A percentile compares a stretch with the other conserved stretches of the same genome.
Conservation (phyloP, 2,329 filamentous ascomycete genomes). For the Pseudocercospora cruenta region DNA sequence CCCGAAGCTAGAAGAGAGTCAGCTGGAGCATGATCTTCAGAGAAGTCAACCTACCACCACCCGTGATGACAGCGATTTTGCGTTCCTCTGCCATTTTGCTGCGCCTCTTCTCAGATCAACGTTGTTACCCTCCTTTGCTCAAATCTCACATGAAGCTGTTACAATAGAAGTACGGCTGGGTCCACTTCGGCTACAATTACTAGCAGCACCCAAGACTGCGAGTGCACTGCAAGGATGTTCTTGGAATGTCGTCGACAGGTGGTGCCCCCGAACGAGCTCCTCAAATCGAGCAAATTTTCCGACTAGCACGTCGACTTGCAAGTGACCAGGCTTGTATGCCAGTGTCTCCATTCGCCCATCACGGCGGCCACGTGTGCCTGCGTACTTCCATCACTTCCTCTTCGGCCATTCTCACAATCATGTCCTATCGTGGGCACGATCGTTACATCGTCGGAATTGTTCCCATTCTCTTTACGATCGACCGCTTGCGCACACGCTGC, state of each 20-base stretch:
- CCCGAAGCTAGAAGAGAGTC: conserved; percentile 29
- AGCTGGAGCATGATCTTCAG: background rate
- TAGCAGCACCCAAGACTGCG: background rate
- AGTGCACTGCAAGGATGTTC: background rate
- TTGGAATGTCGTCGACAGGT: background rate
- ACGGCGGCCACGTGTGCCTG: background rate
- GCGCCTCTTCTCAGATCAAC: background rate
- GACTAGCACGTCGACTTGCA: too few relatives aligned
- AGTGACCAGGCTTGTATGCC: background rate
- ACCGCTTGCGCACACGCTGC: background rate
- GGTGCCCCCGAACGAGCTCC: background rate
- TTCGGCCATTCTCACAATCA: background rate
- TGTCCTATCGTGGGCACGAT: background rate
- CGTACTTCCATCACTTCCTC: too few relatives aligned
- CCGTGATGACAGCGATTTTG: conserved; percentile 34
- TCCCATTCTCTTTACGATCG: background rate
- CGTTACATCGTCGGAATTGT: background rate
- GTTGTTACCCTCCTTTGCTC: background rate
- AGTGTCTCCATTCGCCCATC: background rate
- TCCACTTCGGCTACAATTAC: background rate
- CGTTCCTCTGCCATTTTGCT: conserved; percentile 13
- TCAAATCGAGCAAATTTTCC: background rate
- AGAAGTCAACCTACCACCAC: conserved; percentile 27
- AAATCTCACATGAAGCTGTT: background rate
- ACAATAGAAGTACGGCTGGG: background rate